phyloP scores from a whole-genome alignment of 2,329 filamentous ascomycete genomes.

The Sarocladium brachiariae region DNA sequence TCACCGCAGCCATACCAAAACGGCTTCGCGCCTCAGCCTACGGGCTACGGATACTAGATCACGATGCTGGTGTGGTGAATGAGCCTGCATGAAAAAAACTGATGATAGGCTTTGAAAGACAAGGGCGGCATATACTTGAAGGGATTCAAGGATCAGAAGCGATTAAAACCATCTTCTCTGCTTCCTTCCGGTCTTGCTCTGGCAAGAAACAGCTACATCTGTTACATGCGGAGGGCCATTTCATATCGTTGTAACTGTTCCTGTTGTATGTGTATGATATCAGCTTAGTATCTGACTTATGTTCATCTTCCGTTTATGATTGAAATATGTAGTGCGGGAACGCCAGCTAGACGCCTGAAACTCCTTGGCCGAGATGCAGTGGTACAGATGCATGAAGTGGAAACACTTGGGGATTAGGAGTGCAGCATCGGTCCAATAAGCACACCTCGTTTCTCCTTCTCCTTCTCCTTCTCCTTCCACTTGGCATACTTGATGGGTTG shows the following conservation, averaged over 20 bases:
- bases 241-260: conserved; percentile 7
- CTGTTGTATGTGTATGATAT: conserved; percentile 12
- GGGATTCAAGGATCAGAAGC: neutral
- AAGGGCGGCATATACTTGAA: neutral
- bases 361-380: neutral
- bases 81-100: conserved; percentile 1
- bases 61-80: conserved; percentile 12
- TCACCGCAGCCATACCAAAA: conserved; percentile 68
- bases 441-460: conserved; percentile 2
- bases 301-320: neutral
- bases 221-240: neutral
- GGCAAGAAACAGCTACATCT: conserved; percentile 1
- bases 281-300: neutral
- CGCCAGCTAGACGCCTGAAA: neutral
- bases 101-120: neutral
- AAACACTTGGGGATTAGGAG: neutral
- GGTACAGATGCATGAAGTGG: too few species aligned
- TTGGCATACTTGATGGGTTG: conserved; percentile 31
- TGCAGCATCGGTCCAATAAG: conserved; percentile 4
- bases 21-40: conserved; percentile 83
- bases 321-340: neutral
- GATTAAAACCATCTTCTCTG: neutral
- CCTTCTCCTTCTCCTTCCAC: conserved; percentile 3
- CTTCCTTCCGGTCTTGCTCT: too few species aligned
- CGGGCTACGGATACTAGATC: conserved; percentile 61